Percentiles rank a stretch among this genome's conserved stretches.
These are phyloP conservation scores for Colletotrichum sp. DNA, from an alignment of 2,329 filamentous ascomycete genomes.

Conservation along the genomic window DNA sequence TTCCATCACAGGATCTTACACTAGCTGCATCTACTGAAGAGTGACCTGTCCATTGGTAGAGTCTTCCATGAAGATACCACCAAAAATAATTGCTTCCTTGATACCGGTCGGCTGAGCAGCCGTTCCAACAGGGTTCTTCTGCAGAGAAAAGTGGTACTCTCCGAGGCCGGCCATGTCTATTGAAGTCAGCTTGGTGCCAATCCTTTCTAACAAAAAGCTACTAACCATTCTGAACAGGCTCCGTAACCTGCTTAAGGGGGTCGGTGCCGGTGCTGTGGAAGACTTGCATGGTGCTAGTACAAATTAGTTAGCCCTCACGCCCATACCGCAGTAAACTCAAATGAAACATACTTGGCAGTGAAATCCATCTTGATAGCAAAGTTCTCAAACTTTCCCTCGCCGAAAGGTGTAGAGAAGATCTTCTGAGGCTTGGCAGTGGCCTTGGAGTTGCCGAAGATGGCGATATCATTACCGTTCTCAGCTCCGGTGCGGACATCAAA, in stretches of 20 bases:
- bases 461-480: constrained; percentile 37
- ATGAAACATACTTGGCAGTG: not conserved
- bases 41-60: constrained; percentile 20
- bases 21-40: constrained; percentile 7
- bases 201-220: not conserved
- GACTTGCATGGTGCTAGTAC: constrained; percentile 35
- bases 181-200: not conserved
- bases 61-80: constrained; percentile 38
- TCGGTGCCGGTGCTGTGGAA: constrained; percentile 46
- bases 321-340: constrained; percentile 17
- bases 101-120: constrained; percentile 34
- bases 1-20: not conserved
- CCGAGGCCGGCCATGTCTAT: constrained; percentile 38
- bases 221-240: constrained; percentile 39
- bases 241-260: constrained; percentile 39
- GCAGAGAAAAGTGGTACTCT: constrained; percentile 49
- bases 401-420: constrained; percentile 20
- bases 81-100: constrained; percentile 36
- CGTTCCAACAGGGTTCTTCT: constrained; percentile 42
- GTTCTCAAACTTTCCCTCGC: constrained; percentile 18
- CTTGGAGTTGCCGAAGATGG: constrained; percentile 20
- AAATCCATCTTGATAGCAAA: constrained; percentile 21
- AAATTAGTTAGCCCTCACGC: not conserved
- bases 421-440: not conserved
- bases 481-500: constrained; percentile 29